Percentiles rank a stretch among this genome's conserved stretches.
These are phyloP conservation scores for Didymosphaeria variabile DNA, from an alignment of 2,329 filamentous ascomycete genomes.

Conservation along the genomic window DNA sequence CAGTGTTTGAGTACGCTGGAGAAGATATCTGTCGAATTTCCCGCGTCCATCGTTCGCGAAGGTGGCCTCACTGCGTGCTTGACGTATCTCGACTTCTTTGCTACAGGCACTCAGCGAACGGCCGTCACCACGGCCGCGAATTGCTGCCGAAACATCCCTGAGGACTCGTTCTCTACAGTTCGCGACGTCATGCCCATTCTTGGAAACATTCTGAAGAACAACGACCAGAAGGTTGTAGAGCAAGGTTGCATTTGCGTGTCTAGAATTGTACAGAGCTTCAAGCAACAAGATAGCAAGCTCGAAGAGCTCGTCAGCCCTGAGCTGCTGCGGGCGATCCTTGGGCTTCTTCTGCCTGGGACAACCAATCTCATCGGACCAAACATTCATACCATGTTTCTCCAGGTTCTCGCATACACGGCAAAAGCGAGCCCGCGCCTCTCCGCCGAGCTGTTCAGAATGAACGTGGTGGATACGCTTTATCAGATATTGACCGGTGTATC, in stretches of 20 bases:
- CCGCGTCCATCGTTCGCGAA: constrained; percentile 92
- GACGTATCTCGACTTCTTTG: constrained; percentile 96
- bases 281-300: constrained; percentile 83
- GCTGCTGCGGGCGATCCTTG: constrained; percentile 82
- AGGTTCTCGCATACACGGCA: constrained; percentile 88
- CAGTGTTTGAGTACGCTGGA: constrained; percentile 96
- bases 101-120: constrained; percentile 94
- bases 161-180: constrained; percentile 91
- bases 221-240: constrained; percentile 94
- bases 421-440: constrained; percentile 88
- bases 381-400: constrained; percentile 95
- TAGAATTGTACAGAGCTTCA: constrained; percentile 96
- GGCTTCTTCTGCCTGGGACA: constrained; percentile 88
- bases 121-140: constrained; percentile 98
- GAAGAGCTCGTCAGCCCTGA: constrained; percentile 93
- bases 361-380: constrained; percentile 94
- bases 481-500: constrained; percentile 97
- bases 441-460: constrained; percentile 91
- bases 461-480: constrained; percentile 96
- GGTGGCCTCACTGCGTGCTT: constrained; percentile 95
- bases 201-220: constrained; percentile 88
- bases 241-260: constrained; percentile 96
- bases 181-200: constrained; percentile 96
- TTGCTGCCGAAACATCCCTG: constrained; percentile 95
- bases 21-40: constrained; percentile 97